Evolutionary conservation across 768 basidiomycete species (phyloP).

Genomic region (Chalciporus piperatus): DNA sequence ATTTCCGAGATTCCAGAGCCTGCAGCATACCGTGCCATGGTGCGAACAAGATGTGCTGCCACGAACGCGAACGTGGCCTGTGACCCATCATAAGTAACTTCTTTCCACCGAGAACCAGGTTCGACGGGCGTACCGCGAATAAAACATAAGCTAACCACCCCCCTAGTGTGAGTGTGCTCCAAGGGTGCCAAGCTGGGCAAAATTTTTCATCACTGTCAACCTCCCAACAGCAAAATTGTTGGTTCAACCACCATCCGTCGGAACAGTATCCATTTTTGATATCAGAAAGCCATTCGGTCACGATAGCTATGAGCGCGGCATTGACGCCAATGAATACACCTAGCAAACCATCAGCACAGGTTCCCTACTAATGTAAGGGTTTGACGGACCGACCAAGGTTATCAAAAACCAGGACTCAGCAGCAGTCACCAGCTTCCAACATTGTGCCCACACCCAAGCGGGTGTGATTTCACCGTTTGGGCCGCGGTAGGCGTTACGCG

Average conservation of each 20-base stretch:
- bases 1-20: constrained; percentile 99
- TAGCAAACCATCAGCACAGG: constrained; percentile 30
- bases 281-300: constrained; percentile 97
- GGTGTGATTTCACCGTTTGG: constrained; percentile 50
- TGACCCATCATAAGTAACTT: background rate
- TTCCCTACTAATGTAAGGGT: background rate
- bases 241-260: constrained; percentile 98
- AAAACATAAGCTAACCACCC: constrained; percentile 85
- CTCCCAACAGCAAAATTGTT: constrained; percentile 98
- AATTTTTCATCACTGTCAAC: constrained; percentile 78
- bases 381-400: constrained; percentile 75
- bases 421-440: constrained; percentile 57
- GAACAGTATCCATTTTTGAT: constrained; percentile 97
- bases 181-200: constrained; percentile 90
- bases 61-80: constrained; percentile 82
- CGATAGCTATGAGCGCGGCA: constrained; percentile 92
- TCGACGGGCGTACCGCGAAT: constrained; percentile 69
- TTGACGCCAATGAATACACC: constrained; percentile 90
- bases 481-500: constrained; percentile 44
- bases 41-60: constrained; percentile 84
- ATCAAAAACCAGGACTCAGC: constrained; percentile 94
- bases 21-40: constrained; percentile 91
- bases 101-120: background rate
- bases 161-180: constrained; percentile 70
- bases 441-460: constrained; percentile 59